A percentile compares a stretch with the other conserved stretches of the same genome.
These are phyloP conservation scores for Colletotrichum spaethianum DNA, from an alignment of 2,329 filamentous ascomycete species.

Conservation along the genomic window DNA sequence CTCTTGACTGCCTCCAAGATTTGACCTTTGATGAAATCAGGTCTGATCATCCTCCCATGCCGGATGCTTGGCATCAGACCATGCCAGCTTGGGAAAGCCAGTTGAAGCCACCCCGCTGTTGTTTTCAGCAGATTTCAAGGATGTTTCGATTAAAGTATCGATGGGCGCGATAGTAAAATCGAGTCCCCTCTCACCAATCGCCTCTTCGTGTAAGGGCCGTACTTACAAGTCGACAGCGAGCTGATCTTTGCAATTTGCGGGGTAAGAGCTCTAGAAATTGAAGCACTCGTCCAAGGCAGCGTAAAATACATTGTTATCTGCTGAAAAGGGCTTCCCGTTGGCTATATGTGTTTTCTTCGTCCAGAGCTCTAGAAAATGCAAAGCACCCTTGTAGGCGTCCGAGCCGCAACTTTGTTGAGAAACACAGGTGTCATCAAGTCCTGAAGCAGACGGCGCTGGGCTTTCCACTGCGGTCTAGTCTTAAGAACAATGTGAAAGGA, in stretches of 20 bases:
- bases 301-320: conserved; percentile 48
- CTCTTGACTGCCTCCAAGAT: background rate
- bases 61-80: background rate
- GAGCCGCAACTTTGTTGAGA: conserved; percentile 49
- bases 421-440: conserved; percentile 55
- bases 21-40: background rate
- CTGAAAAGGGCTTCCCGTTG: conserved; percentile 48
- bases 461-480: conserved; percentile 48
- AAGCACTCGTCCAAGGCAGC: conserved; percentile 50
- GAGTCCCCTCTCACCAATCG: background rate
- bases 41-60: background rate
- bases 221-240: too few relatives aligned
- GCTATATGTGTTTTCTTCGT: conserved; percentile 48
- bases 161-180: too few relatives aligned
- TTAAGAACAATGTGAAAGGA: conserved; percentile 51
- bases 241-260: background rate
- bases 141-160: background rate
- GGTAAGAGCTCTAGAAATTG: conserved; percentile 36
- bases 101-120: background rate
- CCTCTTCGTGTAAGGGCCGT: too few relatives aligned
- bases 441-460: conserved; percentile 51
- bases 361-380: conserved; percentile 52
- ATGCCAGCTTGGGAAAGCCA: background rate
- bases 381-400: conserved; percentile 49
- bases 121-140: background rate